phyloP scores from a whole-genome alignment of 177 flowering plant species.

The Vitis hybrid region DNA sequence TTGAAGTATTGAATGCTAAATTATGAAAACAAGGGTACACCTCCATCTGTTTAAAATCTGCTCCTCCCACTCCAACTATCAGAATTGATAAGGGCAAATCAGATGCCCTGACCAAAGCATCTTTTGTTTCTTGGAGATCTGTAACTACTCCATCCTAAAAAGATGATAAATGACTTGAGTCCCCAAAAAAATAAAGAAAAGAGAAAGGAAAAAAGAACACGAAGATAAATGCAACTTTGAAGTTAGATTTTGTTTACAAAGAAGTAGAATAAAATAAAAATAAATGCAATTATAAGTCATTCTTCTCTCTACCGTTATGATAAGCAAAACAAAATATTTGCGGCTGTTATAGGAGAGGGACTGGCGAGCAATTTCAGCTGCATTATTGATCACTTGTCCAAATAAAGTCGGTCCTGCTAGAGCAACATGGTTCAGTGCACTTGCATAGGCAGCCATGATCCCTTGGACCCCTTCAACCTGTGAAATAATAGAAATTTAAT shows the following conservation, averaged over 20 bases:
- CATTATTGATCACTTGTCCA: slow-evolving; percentile 71
- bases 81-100: slow-evolving; percentile 88
- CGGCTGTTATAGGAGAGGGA: slow-evolving; percentile 39
- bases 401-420: slow-evolving; percentile 91
- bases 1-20: too few species aligned
- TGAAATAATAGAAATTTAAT: not conserved
- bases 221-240: not conserved
- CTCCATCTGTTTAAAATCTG: too few species aligned
- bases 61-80: too few species aligned
- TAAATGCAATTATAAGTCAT: not conserved
- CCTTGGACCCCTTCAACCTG: slow-evolving; percentile 88
- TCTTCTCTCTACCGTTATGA: slow-evolving; percentile 66
- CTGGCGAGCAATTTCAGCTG: slow-evolving; percentile 67
- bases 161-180: not conserved
- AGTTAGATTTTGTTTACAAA: not conserved
- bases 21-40: too few species aligned
- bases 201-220: not conserved
- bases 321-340: slow-evolving; percentile 79
- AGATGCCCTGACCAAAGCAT: slow-evolving; percentile 87
- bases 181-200: not conserved
- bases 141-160: slow-evolving; percentile 85
- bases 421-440: slow-evolving; percentile 55
- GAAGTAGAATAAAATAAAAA: not conserved
- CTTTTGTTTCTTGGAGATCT: slow-evolving; percentile 75
- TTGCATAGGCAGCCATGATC: slow-evolving; percentile 75